Evolutionary conservation across 306 rosid genomes (phyloP), one percentile per base, ranked within the genome.

Genomic region (Rubus idaeus): DNA sequence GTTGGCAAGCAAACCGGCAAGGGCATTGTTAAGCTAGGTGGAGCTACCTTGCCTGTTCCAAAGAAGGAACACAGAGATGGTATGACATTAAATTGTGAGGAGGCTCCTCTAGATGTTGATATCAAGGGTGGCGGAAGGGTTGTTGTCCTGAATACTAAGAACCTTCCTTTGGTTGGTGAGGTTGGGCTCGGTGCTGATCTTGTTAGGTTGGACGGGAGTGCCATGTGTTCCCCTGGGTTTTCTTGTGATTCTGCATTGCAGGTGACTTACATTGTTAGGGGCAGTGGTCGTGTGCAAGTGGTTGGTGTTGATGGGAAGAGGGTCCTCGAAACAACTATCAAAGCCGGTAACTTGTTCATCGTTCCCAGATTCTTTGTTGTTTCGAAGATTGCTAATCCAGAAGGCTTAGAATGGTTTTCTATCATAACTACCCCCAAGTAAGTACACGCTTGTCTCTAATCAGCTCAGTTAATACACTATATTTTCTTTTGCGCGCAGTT

Each of bases 381-480:
- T 17, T 91, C 97, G 0, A 91, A 94, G 93, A 94, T 94, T 68
- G 91, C 87, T 78, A 85, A 86, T 75, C 84, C 91, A 8, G 92
- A 87, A 23, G 97, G 97, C 10, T 3, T 94, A 87, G 97, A 90
- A 42, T 94, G 98, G 98, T 94, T 94, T 78, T 94, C 98, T 12
- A 94, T 94, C 57, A 89, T 91, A 79, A 75, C 90, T 47, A 90
- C 96, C 62, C 97, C 96, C 11, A 83, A 91, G 91, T 91, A 79
- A 44, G 92, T 51, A 35, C 26, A 41, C 52, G 46, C 10, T 39
- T 42, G 46, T 42, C 35, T 30, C 35, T 3, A 49, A 49, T 49
- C 53, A 49, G 0, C 2, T 49, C 2, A 11, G 16, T 49, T 10
- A 49, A 10, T 1, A 30, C 35, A 30, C 35, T 30, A 30, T 30